A percentile compares a stretch with the other conserved stretches of the same genome.
phyloP scores from a whole-genome alignment of 169 alveolate genomes.

The Eimeria zaria region DNA sequence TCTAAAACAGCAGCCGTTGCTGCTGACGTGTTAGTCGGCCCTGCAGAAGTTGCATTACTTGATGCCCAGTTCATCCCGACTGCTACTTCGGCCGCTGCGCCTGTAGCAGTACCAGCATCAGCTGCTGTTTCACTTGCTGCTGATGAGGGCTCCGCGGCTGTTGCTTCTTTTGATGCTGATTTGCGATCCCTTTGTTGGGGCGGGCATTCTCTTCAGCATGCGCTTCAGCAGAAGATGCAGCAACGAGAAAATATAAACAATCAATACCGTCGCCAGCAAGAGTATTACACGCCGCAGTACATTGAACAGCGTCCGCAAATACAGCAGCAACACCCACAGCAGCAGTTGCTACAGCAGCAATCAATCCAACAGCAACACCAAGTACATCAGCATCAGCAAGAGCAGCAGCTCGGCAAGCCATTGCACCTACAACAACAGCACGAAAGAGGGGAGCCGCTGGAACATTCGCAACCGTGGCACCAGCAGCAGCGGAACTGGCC shows the following conservation, averaged over 20 bases:
- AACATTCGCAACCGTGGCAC: background rate
- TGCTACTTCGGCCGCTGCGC: background rate
- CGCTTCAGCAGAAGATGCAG: slow-evolving; percentile 26
- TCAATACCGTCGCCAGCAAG: background rate
- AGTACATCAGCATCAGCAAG: background rate
- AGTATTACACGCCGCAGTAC: background rate
- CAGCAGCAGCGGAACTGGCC: slow-evolving; percentile 52
- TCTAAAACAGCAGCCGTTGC: background rate
- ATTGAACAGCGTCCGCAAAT: background rate
- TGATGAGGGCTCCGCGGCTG: slow-evolving; percentile 26
- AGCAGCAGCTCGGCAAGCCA: background rate
- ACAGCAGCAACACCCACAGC: slow-evolving; percentile 20
- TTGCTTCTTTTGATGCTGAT: slow-evolving; percentile 48
- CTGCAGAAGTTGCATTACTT: background rate
- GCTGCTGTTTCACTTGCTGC: background rate
- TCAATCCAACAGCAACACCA: background rate
- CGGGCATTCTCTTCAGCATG: background rate
- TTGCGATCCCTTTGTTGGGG: background rate
- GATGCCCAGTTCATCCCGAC: background rate
- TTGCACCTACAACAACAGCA: slow-evolving; percentile 30
- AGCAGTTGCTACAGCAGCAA: background rate
- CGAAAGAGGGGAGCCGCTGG: background rate
- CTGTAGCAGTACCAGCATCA: background rate
- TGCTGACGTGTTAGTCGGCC: background rate
- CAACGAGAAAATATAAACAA: background rate